Conservation (phyloP, 345 rosid species). For the Gossypium turneri region DNA sequence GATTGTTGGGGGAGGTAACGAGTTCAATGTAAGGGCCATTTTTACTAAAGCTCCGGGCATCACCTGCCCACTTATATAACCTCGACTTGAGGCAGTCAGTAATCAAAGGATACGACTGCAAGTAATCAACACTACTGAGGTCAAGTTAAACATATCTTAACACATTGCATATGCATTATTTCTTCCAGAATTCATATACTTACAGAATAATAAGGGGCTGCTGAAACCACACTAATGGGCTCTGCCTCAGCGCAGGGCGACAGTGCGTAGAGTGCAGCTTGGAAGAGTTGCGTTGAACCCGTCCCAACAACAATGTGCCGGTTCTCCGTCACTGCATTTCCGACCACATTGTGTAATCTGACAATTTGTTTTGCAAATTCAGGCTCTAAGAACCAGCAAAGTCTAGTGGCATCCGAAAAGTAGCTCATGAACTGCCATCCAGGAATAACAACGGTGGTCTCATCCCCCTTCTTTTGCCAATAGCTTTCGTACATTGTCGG, state of each 20-base stretch:
- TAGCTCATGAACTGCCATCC: conserved; percentile 92
- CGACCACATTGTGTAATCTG: conserved; percentile 66
- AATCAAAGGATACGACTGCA: conserved; percentile 70
- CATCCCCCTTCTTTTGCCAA: conserved; percentile 69
- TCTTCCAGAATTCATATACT: conserved; percentile 19
- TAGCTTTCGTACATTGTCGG: conserved; percentile 80
- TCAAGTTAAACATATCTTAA: conserved; percentile 10
- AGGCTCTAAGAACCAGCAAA: conserved; percentile 93
- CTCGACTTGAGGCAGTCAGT: conserved; percentile 80
- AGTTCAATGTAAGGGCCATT: conserved; percentile 80
- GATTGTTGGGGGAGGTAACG: conserved; percentile 91
- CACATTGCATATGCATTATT: background rate
- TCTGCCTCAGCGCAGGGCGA: conserved; percentile 49
- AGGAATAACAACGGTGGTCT: conserved; percentile 61
- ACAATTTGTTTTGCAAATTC: conserved; percentile 57
- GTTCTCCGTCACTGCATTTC: conserved; percentile 68
- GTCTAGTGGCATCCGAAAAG: conserved; percentile 56
- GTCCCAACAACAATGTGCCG: conserved; percentile 80
- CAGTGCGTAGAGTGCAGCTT: conserved; percentile 80
- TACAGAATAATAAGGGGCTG: conserved; percentile 79
- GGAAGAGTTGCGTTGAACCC: conserved; percentile 84
- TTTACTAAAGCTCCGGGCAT: conserved; percentile 49
- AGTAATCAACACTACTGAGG: conserved; percentile 14
- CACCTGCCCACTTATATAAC: conserved; percentile 85
- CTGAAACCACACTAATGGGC: conserved; percentile 74